Percentiles rank a stretch among this genome's conserved stretches.
Conservation (phyloP, 164 flowering plant species). For the Platanus orientalis region DNA sequence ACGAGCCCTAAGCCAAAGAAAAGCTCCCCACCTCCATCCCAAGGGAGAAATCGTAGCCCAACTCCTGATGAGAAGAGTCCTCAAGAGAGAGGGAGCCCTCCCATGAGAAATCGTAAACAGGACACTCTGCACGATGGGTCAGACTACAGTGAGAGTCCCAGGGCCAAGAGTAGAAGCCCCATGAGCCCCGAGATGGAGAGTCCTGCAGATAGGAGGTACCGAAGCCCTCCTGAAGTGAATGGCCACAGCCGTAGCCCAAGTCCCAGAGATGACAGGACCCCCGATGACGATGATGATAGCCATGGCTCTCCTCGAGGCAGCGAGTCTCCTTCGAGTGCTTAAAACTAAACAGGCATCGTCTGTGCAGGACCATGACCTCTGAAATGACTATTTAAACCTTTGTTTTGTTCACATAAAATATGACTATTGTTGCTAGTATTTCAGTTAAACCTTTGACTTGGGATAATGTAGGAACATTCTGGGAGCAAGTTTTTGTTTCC, state of each 20-base stretch:
- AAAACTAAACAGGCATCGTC: no score
- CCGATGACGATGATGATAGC: conserved; percentile 34
- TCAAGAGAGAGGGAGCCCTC: conserved; percentile 31
- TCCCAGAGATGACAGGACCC: conserved; percentile 41
- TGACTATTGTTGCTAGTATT: background rate
- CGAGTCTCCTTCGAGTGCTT: conserved; percentile 24
- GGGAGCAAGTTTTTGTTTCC: background rate
- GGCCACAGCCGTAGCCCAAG: conserved; percentile 35
- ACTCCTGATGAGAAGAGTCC: conserved; percentile 53
- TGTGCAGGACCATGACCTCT: no score
- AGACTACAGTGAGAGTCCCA: conserved; percentile 54
- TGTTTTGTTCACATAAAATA: background rate
- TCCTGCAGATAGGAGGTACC: conserved; percentile 18
- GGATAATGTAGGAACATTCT: background rate
- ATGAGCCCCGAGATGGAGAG: conserved; percentile 23
- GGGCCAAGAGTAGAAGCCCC: conserved; percentile 47
- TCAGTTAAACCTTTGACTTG: background rate
- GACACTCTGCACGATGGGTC: conserved; percentile 35
- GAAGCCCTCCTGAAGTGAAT: conserved; percentile 43
- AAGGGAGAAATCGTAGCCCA: conserved; percentile 50
- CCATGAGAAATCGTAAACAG: conserved; percentile 34
- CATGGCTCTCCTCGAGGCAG: conserved; percentile 33
- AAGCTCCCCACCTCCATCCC: conserved; percentile 49
- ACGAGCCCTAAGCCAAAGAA: conserved; percentile 48
- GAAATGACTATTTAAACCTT: background rate